Percentiles rank a stretch among this genome's conserved stretches.
Conservation (phyloP, 768 basidiomycete species). For the Tulasnella sp. region DNA sequence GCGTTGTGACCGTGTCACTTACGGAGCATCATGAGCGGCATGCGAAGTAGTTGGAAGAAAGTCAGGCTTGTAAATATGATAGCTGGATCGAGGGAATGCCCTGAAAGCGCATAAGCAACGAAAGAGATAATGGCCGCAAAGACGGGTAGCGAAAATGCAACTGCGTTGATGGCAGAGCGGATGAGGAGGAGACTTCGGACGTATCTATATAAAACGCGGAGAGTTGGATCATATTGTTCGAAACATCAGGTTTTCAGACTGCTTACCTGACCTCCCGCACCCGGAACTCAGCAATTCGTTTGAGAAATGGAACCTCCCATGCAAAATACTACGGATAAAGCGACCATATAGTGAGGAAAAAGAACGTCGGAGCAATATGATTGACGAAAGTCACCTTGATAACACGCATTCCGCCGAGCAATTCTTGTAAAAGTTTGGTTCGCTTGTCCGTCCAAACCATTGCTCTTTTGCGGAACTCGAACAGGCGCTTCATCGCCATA, state of each 20-base stretch:
- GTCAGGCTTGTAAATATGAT: slow-evolving; percentile 78
- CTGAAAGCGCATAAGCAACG: slow-evolving; percentile 66
- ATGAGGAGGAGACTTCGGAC: slow-evolving; percentile 32
- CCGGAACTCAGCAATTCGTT: slow-evolving; percentile 62
- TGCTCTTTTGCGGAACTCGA: slow-evolving; percentile 57
- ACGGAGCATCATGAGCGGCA: slow-evolving; percentile 68
- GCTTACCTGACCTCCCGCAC: slow-evolving; percentile 61
- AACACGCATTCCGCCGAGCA: slow-evolving; percentile 81
- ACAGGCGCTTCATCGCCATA: slow-evolving; percentile 61
- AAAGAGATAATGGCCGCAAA: slow-evolving; percentile 64
- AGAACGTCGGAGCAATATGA: slow-evolving; percentile 36
- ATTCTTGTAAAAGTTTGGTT: slow-evolving; percentile 80
- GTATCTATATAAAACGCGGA: neutral
- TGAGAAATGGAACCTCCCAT: slow-evolving; percentile 54
- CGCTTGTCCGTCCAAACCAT: slow-evolving; percentile 88
- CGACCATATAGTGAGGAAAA: neutral
- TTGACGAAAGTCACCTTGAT: slow-evolving; percentile 53
- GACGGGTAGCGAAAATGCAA: slow-evolving; percentile 63
- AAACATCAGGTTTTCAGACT: slow-evolving; percentile 26
- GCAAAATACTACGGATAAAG: slow-evolving; percentile 28
- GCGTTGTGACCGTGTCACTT: neutral
- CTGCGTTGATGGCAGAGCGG: slow-evolving; percentile 57
- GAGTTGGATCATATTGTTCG: neutral
- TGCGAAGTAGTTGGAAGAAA: slow-evolving; percentile 71
- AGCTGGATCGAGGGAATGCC: slow-evolving; percentile 59